Evolutionary conservation across 371 early-diverging fungal species (phyloP), one percentile per base, ranked within the genome.

Genomic region (Basidiobolus meristosporus): DNA sequence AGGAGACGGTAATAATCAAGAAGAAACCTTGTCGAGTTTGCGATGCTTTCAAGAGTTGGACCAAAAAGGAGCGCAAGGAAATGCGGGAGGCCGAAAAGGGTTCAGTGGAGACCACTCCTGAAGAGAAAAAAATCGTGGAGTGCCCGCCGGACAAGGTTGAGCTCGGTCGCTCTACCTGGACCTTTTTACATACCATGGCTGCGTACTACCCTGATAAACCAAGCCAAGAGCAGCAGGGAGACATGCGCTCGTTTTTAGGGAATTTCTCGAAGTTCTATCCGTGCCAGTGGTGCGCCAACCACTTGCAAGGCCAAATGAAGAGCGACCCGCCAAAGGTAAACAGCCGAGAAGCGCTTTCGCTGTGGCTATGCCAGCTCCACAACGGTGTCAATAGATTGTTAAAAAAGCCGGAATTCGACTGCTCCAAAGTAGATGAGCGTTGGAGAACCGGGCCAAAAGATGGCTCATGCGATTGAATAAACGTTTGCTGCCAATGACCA

Each of bases 131-230:
- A n/a, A n/a, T n/a, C n/a, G n/a, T n/a, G n/a, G n/a, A n/a, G n/a
- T 95, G 92, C 53, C 96, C 96, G 7, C 81, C 89, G 0, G 92
- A 90, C 56, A 74, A 77, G 2, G 62, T 65, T 39, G 73, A 74
- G 36, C 79, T 99, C 10, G 99, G 98, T 23, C 60, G 79, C 21
- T 66, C 86, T 1, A 88, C 97, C 0, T 99, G 99, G 99, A 90
- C 93, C 2, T 83, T 98, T 45, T 60, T 99, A 32, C 99, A 99
- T 59, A 96, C 97, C 1, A 86, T 95, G 71, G 96, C 96, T 10
- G 90, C 97, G 0, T 91, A 92, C 57, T 99, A 93, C 54, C 98
- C 99, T 0, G 81, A 85, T 15, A 53, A 60, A 12, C 93, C 99
- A 0, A 73, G 81, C 0, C 46, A 54, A 1, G 56, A 63, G 31